Evolutionary conservation across 805 yeast genomes (phyloP).

Genomic region (Blastobotrys peoriensis): DNA sequence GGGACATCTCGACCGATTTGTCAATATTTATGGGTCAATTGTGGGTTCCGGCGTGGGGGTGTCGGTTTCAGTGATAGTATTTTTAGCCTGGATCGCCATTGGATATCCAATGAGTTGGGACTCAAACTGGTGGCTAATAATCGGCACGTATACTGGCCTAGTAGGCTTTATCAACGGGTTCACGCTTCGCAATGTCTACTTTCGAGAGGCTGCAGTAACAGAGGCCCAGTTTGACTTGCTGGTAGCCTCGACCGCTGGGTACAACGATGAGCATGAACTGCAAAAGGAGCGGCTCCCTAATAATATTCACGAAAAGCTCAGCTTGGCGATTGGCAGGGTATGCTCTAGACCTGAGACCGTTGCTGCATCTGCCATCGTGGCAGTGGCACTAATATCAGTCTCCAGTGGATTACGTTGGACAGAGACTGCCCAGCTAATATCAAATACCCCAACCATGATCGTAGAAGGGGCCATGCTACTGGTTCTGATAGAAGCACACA

Average conservation of each 20-base stretch:
- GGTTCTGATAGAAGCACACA: constrained; percentile 16
- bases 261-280: not conserved
- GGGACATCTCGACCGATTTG: constrained; percentile 9
- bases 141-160: constrained; percentile 43
- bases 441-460: constrained; percentile 3
- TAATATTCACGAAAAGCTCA: not conserved
- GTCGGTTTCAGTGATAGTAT: constrained; percentile 29
- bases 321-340: not conserved
- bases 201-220: constrained; percentile 16
- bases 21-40: constrained; percentile 38
- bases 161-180: constrained; percentile 41
- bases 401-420: constrained; percentile 1
- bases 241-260: not conserved
- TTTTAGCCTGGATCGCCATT: constrained; percentile 34
- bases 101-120: constrained; percentile 35
- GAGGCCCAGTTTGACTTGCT: not conserved
- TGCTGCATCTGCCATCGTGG: not conserved
- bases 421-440: constrained; percentile 1
- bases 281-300: not conserved
- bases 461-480: constrained; percentile 1
- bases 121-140: constrained; percentile 42
- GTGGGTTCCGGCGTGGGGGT: constrained; percentile 41
- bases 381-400: not conserved
- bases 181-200: constrained; percentile 36
- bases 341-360: constrained; percentile 2